Conservation (phyloP, 805 yeast species). For the Saturnispora ahearnii region DNA sequence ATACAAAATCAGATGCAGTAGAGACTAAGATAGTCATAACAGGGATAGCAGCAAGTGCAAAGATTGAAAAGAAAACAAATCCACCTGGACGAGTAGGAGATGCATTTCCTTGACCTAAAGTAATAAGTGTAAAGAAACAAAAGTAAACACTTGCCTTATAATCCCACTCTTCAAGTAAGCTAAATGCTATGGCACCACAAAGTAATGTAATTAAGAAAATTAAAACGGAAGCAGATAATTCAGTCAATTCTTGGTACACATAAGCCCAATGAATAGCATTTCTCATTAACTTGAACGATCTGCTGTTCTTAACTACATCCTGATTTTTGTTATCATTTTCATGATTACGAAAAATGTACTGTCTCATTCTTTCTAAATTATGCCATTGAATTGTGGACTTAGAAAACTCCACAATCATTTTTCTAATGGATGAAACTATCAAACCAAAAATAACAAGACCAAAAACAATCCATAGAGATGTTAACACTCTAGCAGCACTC, state of each 20-base stretch:
- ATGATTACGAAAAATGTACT: constrained; percentile 22
- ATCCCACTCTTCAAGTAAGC: constrained; percentile 56
- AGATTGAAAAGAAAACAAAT: constrained; percentile 59
- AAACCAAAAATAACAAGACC: constrained; percentile 73
- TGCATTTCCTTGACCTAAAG: constrained; percentile 81
- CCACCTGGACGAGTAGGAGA: constrained; percentile 59
- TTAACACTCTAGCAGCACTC: constrained; percentile 46
- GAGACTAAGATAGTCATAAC: constrained; percentile 76
- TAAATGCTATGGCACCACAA: constrained; percentile 61
- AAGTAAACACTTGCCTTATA: constrained; percentile 70
- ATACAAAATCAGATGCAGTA: constrained; percentile 55
- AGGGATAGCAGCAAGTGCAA: constrained; percentile 82
- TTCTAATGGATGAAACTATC: constrained; percentile 59
- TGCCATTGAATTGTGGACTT: constrained; percentile 62
- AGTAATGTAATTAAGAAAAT: constrained; percentile 56
- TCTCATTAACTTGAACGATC: constrained; percentile 49
- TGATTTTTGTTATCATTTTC: constrained; percentile 1
- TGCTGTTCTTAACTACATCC: constrained; percentile 21
- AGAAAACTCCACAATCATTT: constrained; percentile 51
- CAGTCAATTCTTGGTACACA: constrained; percentile 29
- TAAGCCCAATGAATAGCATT: constrained; percentile 36
- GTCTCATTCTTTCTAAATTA: constrained; percentile 45
- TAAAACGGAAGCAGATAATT: constrained; percentile 32
- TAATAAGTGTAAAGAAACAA: constrained; percentile 62
- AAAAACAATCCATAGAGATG: constrained; percentile 52